A percentile compares a stretch with the other conserved stretches of the same genome.
Conservation (phyloP, 371 early-diverging fungal species). For the Capillidium rhysosporum region DNA sequence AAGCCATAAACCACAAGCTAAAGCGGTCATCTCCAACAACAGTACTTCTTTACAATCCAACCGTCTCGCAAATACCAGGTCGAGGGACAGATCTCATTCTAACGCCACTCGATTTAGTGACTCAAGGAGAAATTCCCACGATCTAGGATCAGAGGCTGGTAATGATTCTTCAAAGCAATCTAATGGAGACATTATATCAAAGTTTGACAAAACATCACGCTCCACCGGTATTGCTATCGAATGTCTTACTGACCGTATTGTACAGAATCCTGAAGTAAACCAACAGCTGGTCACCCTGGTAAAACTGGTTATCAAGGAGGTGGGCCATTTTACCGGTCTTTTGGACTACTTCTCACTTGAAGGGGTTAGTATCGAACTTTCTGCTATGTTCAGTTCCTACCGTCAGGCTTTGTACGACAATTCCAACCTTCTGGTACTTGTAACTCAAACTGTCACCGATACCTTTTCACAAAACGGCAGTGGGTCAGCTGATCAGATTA, state of each 20-base stretch:
- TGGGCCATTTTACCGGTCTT: background rate
- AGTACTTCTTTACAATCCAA: too few species aligned
- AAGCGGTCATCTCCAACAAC: background rate
- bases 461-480: background rate
- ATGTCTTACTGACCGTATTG: background rate
- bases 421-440: background rate
- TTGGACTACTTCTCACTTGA: background rate
- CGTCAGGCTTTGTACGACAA: background rate
- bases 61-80: too few species aligned
- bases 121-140: background rate
- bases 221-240: slow-evolving; percentile 2
- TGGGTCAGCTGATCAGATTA: background rate
- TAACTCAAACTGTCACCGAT: slow-evolving; percentile 1
- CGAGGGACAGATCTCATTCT: background rate
- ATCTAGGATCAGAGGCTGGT: background rate
- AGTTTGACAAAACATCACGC: background rate
- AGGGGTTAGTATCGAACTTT: background rate
- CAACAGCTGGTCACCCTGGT: slow-evolving; percentile 3
- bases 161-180: background rate
- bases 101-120: background rate
- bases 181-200: background rate
- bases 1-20: slow-evolving; percentile 11
- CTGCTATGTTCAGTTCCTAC: background rate
- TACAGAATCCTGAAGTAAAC: background rate
- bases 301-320: background rate